Evolutionary conservation across 345 rosid genomes (phyloP), one percentile per base, ranked within the genome.

Genomic region (Passiflora organensis): DNA sequence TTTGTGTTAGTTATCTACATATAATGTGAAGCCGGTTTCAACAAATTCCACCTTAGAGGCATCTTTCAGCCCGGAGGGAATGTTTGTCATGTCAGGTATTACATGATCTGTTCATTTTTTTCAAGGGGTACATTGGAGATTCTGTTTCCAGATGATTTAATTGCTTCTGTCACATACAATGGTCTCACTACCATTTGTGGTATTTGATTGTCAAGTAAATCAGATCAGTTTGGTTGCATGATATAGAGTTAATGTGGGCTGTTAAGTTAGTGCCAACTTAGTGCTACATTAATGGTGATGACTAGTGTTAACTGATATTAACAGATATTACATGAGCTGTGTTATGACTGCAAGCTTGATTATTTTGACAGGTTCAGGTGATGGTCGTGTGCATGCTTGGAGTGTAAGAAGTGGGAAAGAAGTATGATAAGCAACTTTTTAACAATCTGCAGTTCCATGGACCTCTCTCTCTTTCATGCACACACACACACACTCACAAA

Each of bases 61-160:
- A 63, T 81, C 96, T 59, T 93, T 93, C 72, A 89, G 95, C 69
- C 99, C 99, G 2, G 95, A 93, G 51, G 99, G 96, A 65, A 82
- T 75, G 84, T 89, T 78, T 79, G 95, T 93, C 50, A 67, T 86
- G 55, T 80, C 95, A 78, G 96, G 99, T 89, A 78, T 17, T 6
- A 25, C 44, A 17, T 38, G 56, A 60, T 55, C 22, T 36, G 42
- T 28, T 28, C 21, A 62, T n/a, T 42, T 43, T 2, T 55, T 24
- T 66, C 16, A n/a, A n/a, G n/a, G n/a, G n/a, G n/a, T n/a, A n/a
- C n/a, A n/a, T 37, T 46, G 34, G 18, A 42, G 46, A 15, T 55
- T 48, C 10, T 20, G 19, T 21, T 6, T 44, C 24, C 28, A 19
- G 9, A 28, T 21, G 39, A 25, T 32, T 24, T 43, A 5, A 20